phyloP scores from a whole-genome alignment of 2,329 filamentous ascomycete species.

The Talaromyces funiculosus region DNA sequence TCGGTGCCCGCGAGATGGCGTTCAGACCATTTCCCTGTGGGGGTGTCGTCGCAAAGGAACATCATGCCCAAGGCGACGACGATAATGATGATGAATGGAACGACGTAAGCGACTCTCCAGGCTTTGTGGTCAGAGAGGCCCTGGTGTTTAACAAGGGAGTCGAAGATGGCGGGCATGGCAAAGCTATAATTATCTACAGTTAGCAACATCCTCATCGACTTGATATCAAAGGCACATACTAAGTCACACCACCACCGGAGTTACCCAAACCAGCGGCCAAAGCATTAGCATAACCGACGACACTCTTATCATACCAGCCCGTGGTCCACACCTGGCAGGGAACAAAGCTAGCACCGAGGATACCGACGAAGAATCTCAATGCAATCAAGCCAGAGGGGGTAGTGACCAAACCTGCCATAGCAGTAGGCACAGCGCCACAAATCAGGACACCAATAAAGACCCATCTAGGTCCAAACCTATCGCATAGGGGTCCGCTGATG shows the following conservation, averaged over 20 bases:
- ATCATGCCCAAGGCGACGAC: conserved; percentile 62
- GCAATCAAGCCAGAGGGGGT: conserved; percentile 51
- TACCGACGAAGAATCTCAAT: conserved; percentile 40
- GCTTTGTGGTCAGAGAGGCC: conserved; percentile 62
- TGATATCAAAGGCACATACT: conserved; percentile 34
- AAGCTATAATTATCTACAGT: conserved; percentile 46
- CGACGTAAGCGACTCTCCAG: conserved; percentile 79
- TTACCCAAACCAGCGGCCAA: conserved; percentile 82
- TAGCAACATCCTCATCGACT: not conserved
- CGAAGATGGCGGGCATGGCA: conserved; percentile 84
- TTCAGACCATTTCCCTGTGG: conserved; percentile 74
- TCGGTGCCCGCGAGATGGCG: conserved; percentile 53
- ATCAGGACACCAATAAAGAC: conserved; percentile 77
- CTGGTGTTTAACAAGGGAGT: conserved; percentile 59
- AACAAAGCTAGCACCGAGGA: conserved; percentile 41
- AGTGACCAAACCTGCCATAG: conserved; percentile 70
- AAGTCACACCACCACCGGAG: conserved; percentile 81
- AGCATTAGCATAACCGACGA: conserved; percentile 83
- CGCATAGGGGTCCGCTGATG: conserved; percentile 75
- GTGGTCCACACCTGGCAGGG: conserved; percentile 86
- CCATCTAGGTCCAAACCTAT: conserved; percentile 71
- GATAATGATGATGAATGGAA: conserved; percentile 73
- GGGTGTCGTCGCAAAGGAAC: conserved; percentile 72
- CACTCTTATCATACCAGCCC: conserved; percentile 86
- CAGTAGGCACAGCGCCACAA: conserved; percentile 71